Conservation (phyloP, 352 stramenopile genomes). For the Pythium utonaiense region DNA sequence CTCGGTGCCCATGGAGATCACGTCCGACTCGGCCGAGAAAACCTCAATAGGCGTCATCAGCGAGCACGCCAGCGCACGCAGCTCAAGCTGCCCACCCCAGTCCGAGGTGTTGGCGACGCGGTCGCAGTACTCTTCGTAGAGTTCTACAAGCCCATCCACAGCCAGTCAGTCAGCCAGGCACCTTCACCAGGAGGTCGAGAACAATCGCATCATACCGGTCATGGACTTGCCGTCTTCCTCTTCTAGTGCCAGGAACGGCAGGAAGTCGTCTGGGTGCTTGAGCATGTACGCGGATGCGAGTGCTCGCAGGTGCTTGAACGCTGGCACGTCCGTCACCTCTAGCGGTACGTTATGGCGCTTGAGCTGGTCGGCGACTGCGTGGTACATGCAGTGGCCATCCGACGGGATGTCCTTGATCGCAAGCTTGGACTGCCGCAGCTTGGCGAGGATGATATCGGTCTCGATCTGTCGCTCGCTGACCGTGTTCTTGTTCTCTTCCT, state of each 20-base stretch:
- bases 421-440: constrained; percentile 51
- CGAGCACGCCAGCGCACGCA: constrained; percentile 88
- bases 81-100: constrained; percentile 97
- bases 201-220: constrained; percentile 20
- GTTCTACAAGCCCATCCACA: constrained; percentile 23
- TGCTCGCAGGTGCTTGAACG: constrained; percentile 66
- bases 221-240: constrained; percentile 37
- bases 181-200: too few relatives aligned
- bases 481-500: constrained; percentile 73
- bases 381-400: constrained; percentile 98
- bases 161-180: not conserved
- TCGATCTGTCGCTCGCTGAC: constrained; percentile 83
- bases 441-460: constrained; percentile 59
- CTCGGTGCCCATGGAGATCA: constrained; percentile 90
- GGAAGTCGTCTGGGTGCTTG: constrained; percentile 86
- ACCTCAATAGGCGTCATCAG: constrained; percentile 91
- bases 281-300: constrained; percentile 81
- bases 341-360: constrained; percentile 41
- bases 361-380: constrained; percentile 92
- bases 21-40: constrained; percentile 84
- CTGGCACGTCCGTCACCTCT: constrained; percentile 24
- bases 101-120: constrained; percentile 89
- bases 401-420: constrained; percentile 92
- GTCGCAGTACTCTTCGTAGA: constrained; percentile 92
- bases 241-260: constrained; percentile 87